Evolutionary conservation across 306 rosid species (phyloP), one percentile per base, ranked within the genome.

Genomic region (Vigna mungo): DNA sequence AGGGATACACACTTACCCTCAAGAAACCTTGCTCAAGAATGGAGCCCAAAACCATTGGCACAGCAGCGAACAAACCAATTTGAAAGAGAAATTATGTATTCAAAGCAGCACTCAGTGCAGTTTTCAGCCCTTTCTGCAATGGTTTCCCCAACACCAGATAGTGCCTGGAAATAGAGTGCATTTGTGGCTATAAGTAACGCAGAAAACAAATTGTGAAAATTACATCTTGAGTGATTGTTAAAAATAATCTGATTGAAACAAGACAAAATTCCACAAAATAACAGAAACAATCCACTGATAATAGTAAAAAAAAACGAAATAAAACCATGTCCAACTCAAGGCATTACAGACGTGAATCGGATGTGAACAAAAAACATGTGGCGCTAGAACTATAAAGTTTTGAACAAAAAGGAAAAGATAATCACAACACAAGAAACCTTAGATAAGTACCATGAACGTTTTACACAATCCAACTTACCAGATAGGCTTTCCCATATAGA

Each of bases 11-110:
- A 55, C 70, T 90, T 82, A 92, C 98, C 93, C 85, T 90, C 55
- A 94, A 82, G 80, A 94, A 88, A 71, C 98, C 98, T 56, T 88
- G 95, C 82, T 94, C 98, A 79, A 92, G 85, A 85, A 94, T 86
- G 80, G 66, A 88, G 61, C 97, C 96, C 81, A 92, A 81, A 73
- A 94, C 16, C 97, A 94, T 94, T 34, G 97, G 98, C 73, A 94
- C 87, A 0, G 97, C 97, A 59, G 98, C 89, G 87, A 90, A 92
- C 78, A 92, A 34, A 76, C 98, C 98, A 83, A 92, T 90, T 82
- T 92, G 98, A 69, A 89, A 75, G 79, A 94, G 97, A 69, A 94
- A 94, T 84, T 94, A 96, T 0, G 97, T 87, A 71, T 83, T 92
- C 63, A 94, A 74, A 64, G 97, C 93, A 69, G 91, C 89, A 79